These are phyloP conservation scores for Desmodesmus armatus DNA, from an alignment of 139 green algal species.

Conservation along the genomic window DNA sequence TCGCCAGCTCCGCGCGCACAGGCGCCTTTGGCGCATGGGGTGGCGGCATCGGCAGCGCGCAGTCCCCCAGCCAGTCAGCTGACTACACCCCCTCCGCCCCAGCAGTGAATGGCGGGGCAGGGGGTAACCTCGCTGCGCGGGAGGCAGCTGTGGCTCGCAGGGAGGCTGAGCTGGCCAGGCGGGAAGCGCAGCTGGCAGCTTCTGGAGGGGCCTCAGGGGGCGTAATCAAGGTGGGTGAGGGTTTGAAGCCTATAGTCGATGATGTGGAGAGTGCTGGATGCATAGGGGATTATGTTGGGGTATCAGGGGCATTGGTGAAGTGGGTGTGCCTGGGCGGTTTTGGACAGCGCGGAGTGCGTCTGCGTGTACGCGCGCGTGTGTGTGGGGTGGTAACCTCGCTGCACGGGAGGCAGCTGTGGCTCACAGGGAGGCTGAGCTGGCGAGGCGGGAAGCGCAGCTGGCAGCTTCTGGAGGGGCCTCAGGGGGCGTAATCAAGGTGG, in stretches of 20 bases:
- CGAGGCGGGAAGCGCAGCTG: slow-evolving; percentile 10
- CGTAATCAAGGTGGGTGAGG: slow-evolving; percentile 5
- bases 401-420: slow-evolving; percentile 23
- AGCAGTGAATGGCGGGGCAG: neutral
- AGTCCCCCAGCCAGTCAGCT: neutral
- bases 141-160: slow-evolving; percentile 33
- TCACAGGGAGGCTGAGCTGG: slow-evolving; percentile 39
- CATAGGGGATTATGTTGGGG: too few relatives aligned
- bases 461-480: neutral
- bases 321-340: too few relatives aligned
- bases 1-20: neutral
- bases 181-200: slow-evolving; percentile 11
- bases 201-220: neutral
- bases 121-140: neutral
- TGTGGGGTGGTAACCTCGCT: neutral
- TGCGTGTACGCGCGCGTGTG: too few relatives aligned
- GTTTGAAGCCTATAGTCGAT: too few relatives aligned
- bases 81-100: neutral
- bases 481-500: neutral
- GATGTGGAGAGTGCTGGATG: too few relatives aligned
- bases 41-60: neutral
- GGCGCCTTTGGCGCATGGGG: slow-evolving; percentile 36
- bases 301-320: too few relatives aligned
- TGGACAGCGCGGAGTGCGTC: too few relatives aligned
- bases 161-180: slow-evolving; percentile 34